Conservation (phyloP, 306 rosid species). For the Delonix regia region DNA sequence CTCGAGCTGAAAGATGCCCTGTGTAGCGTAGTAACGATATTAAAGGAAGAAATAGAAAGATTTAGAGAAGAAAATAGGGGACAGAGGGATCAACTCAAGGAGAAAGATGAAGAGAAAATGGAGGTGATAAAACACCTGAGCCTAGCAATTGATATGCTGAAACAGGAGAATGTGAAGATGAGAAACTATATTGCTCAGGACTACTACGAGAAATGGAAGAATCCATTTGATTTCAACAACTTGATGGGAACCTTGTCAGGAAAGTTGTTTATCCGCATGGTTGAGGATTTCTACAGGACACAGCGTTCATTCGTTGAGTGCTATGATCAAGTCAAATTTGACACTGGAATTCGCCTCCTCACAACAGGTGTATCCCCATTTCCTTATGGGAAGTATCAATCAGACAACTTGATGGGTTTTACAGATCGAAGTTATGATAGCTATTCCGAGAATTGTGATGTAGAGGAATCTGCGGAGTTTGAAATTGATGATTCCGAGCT, state of each 20-base stretch:
- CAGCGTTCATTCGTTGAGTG: conserved; percentile 79
- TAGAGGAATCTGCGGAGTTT: conserved; percentile 64
- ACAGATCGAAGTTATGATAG: conserved; percentile 58
- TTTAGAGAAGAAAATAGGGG: conserved; percentile 53
- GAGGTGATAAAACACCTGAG: conserved; percentile 82
- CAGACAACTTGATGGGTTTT: conserved; percentile 42
- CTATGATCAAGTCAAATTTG: conserved; percentile 73
- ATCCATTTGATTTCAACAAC: conserved; percentile 62
- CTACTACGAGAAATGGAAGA: conserved; percentile 46
- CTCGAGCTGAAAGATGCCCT: conserved; percentile 42
- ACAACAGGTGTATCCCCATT: conserved; percentile 59
- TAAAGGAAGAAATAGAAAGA: conserved; percentile 60
- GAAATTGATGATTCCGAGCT: conserved; percentile 83
- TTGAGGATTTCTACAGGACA: conserved; percentile 79
- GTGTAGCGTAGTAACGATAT: conserved; percentile 47
- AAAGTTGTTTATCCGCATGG: conserved; percentile 72
- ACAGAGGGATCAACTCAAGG: conserved; percentile 55
- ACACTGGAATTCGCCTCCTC: conserved; percentile 55
- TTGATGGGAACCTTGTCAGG: conserved; percentile 49
- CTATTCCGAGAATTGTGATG: conserved; percentile 55
- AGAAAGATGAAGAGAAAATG: conserved; percentile 77
- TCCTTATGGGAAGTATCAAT: conserved; percentile 52
- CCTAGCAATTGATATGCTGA: conserved; percentile 66
- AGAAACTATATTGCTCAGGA: conserved; percentile 52
- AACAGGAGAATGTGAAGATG: conserved; percentile 70